Percentiles rank a stretch among this genome's conserved stretches.
Conservation (phyloP, 2,329 filamentous ascomycete genomes). For the Colletotrichum sp. region DNA sequence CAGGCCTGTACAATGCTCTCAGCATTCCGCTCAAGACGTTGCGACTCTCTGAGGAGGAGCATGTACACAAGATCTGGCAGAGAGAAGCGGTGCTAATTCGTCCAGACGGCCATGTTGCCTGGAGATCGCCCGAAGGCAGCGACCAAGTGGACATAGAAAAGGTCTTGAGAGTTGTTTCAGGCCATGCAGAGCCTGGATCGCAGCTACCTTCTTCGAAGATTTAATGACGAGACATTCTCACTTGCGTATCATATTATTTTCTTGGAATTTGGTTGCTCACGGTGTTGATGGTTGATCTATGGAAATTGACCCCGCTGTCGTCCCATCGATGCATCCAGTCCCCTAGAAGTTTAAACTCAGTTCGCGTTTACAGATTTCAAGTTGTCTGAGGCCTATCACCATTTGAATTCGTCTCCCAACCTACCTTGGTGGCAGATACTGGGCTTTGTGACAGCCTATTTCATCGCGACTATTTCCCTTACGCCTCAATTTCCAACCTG, state of each 20-base stretch:
- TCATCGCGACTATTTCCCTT: background rate
- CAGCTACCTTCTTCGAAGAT: background rate
- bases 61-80: background rate
- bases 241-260: background rate
- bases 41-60: background rate
- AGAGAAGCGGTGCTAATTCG: background rate
- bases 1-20: background rate
- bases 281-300: background rate
- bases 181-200: background rate
- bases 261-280: fast-evolving
- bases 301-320: background rate
- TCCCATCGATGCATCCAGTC: background rate
- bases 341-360: background rate
- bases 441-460: background rate
- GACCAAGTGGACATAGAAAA: background rate
- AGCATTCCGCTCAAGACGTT: background rate
- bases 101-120: background rate
- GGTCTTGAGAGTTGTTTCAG: background rate
- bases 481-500: background rate
- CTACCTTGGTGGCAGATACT: background rate
- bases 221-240: background rate
- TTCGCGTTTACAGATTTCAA: background rate
- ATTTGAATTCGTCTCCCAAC: background rate
- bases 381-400: background rate
- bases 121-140: background rate